Conservation (phyloP, 2,329 filamentous ascomycete species). For the Decorospora gaudefroyi region DNA sequence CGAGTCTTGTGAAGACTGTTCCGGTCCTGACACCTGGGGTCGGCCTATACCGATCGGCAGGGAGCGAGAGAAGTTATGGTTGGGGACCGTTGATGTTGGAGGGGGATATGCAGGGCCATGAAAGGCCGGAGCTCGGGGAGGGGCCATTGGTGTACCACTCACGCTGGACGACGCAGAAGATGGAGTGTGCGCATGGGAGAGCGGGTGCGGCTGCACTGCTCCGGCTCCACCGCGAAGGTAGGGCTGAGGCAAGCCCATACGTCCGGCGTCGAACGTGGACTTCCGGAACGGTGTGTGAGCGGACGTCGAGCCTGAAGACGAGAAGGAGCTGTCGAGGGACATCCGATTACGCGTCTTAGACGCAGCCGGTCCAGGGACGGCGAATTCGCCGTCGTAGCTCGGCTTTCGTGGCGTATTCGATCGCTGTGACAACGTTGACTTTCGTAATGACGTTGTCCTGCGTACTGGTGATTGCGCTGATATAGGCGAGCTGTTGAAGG, state of each 20-base stretch:
- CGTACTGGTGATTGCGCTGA: slow-evolving; percentile 41
- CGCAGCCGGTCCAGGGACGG: slow-evolving; percentile 58
- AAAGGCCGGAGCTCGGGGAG: slow-evolving; percentile 38
- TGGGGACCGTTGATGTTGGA: slow-evolving; percentile 26
- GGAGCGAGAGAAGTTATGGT: slow-evolving; percentile 68
- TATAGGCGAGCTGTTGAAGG: slow-evolving; percentile 45
- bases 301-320: slow-evolving; percentile 65
- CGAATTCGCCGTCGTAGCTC: slow-evolving; percentile 54
- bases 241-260: slow-evolving; percentile 31
- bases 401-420: slow-evolving; percentile 48
- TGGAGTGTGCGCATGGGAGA: slow-evolving; percentile 84
- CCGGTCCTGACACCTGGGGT: slow-evolving; percentile 54
- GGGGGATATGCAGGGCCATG: slow-evolving; percentile 21
- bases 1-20: slow-evolving; percentile 54
- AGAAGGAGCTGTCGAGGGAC: slow-evolving; percentile 77
- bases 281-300: slow-evolving; percentile 62
- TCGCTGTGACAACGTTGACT: slow-evolving; percentile 86
- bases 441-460: slow-evolving; percentile 73
- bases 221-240: slow-evolving; percentile 29
- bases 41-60: slow-evolving; percentile 68
- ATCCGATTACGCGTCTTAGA: slow-evolving; percentile 69
- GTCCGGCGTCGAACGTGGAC: slow-evolving; percentile 37
- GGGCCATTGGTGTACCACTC: slow-evolving; percentile 59
- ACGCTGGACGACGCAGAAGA: slow-evolving; percentile 83
- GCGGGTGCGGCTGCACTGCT: slow-evolving; percentile 66